Evolutionary conservation across 352 stramenopile species (phyloP), one percentile per base, ranked within the genome.

Genomic region (Pythium guiyangense): DNA sequence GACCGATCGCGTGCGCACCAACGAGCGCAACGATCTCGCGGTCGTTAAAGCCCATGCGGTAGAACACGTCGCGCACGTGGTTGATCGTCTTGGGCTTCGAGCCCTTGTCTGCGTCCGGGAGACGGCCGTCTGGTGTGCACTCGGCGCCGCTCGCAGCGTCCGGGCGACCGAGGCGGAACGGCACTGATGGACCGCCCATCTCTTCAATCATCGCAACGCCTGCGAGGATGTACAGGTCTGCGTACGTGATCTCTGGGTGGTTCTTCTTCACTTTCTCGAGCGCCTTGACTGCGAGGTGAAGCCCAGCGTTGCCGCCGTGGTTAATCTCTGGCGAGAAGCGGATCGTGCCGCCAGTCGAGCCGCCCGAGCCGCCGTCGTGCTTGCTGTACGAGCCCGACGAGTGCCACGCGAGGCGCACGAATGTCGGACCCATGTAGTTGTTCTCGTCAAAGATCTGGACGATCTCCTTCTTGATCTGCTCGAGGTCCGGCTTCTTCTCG

Each of bases 101-200:
- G 56, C 95, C 95, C 83, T 96, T 97, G 76, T 99, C 90, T 35
- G 94, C 97, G 80, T 99, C 87, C n/a, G 97, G 97, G n/a, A 99
- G 81, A 52, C 97, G 89, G 66, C 96, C 97, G 64, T 98, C 86
- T 1, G 90, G 87, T 0, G 91, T 96, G 43, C 77, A 79, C 40
- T 88, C 84, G 25, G 84, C 80, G 37, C 86, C 91, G 65, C 79
- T 90, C 11, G 73, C 63, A 10, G 85, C 77, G 71, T 98, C 97
- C 3, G 71, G 69, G 20, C 97, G 84, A 48, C 96, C 96, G 59
- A 98, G 95, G 27, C 79, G 79, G 77, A 97, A 99, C 8, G 79
- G 80, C 70, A 99, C 91, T 26, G 82, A 79, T 2, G 97, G 97
- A 17, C 97, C 97, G 29, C 96, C 97, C 70, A 98, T 96, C 69